These are phyloP conservation scores for Grigorovia jiainica DNA, from an alignment of 805 yeast species.

Conservation along the genomic window DNA sequence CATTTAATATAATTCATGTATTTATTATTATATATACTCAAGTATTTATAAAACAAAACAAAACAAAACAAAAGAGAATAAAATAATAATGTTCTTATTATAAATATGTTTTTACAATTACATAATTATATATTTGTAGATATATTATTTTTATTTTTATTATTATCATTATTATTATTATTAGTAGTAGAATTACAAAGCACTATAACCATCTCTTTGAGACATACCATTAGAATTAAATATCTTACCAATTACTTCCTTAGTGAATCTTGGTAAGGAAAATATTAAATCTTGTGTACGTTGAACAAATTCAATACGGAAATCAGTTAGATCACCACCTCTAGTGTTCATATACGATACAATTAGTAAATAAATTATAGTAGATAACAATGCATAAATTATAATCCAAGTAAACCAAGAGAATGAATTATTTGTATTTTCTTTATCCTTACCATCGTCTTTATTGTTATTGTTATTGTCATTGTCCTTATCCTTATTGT, in stretches of 20 bases:
- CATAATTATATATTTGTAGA: too few relatives aligned
- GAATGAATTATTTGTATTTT: constrained; percentile 14
- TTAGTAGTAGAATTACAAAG: constrained; percentile 43
- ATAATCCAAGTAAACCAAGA: constrained; percentile 69
- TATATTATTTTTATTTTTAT: too few relatives aligned
- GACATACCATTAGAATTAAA: constrained; percentile 37
- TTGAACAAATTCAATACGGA: constrained; percentile 69
- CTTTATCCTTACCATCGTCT: constrained; percentile 19
- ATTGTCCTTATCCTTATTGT: constrained; percentile 16
- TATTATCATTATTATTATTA: not conserved
- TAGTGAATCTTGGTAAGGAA: constrained; percentile 55
- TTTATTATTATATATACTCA: too few relatives aligned
- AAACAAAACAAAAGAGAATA: too few relatives aligned
- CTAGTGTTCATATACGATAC: constrained; percentile 67
- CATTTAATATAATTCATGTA: too few relatives aligned
- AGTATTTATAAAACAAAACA: too few relatives aligned
- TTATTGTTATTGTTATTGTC: constrained; percentile 21
- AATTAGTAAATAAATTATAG: constrained; percentile 57
- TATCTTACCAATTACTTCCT: constrained; percentile 59
- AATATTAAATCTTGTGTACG: constrained; percentile 47
- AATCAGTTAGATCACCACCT: constrained; percentile 55
- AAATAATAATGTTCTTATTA: not conserved
- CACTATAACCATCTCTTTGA: constrained; percentile 82
- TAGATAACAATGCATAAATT: constrained; percentile 57
- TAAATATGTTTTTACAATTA: not conserved